Evolutionary conservation across 106 monocot species (phyloP).

Genomic region (Triglochin maritima): DNA sequence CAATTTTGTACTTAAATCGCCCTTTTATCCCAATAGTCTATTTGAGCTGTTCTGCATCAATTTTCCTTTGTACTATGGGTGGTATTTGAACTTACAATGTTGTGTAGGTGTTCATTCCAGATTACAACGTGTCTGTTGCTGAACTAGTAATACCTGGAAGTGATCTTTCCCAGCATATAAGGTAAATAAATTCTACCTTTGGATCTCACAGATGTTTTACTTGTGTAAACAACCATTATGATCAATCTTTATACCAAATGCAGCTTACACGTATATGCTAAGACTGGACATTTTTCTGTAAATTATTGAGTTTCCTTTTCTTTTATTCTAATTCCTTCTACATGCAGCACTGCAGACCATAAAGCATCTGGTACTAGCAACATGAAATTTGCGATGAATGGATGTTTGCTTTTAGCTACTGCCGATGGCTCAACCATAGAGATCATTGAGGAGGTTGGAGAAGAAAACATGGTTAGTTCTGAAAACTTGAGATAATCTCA

Average conservation of each 20-base stretch:
- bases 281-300: neutral
- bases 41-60: no score
- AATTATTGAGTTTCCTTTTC: neutral
- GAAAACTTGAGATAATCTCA: no score
- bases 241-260: no score
- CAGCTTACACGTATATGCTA: no score
- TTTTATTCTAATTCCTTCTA: neutral
- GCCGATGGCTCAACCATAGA: slow-evolving; percentile 33
- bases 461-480: slow-evolving; percentile 26
- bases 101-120: slow-evolving; percentile 28
- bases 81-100: no score
- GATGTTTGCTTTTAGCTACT: slow-evolving; percentile 31
- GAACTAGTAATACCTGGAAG: slow-evolving; percentile 38
- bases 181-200: slow-evolving; percentile 1
- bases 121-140: slow-evolving; percentile 38
- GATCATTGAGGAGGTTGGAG: slow-evolving; percentile 33
- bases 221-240: no score
- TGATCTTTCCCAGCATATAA: slow-evolving; percentile 34
- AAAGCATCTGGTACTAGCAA: slow-evolving; percentile 37
- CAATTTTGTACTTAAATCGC: no score
- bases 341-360: slow-evolving; percentile 33
- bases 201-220: neutral
- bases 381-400: slow-evolving; percentile 40
- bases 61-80: no score
- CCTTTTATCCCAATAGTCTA: no score